Evolutionary conservation across 148 eudicot species (phyloP).

Genomic region (Rhododendron simsii): DNA sequence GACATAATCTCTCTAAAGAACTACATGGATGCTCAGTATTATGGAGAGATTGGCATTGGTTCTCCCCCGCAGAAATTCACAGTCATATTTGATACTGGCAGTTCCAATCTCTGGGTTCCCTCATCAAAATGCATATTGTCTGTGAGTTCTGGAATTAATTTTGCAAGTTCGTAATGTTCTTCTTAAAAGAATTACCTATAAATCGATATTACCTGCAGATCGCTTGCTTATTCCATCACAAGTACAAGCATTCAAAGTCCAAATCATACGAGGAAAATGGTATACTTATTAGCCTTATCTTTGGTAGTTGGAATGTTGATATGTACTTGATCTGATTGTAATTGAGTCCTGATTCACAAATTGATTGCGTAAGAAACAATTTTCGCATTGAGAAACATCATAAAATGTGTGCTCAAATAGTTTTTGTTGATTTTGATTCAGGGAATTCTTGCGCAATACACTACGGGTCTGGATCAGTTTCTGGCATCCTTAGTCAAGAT

Average conservation of each 20-base stretch:
- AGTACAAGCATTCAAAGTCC: constrained; percentile 62
- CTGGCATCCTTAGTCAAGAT: constrained; percentile 88
- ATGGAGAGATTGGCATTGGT: constrained; percentile 77
- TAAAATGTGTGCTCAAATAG: background rate
- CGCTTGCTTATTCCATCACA: constrained; percentile 63
- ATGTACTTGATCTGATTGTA: background rate
- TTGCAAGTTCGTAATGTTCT: background rate
- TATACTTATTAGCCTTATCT: constrained; percentile 7
- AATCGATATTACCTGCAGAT: constrained; percentile 34
- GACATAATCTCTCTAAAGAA: constrained; percentile 57
- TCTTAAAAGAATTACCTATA: constrained; percentile 1
- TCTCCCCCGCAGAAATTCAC: constrained; percentile 72
- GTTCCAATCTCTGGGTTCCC: constrained; percentile 91
- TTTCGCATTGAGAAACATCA: background rate
- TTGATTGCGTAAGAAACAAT: background rate
- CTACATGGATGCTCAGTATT: constrained; percentile 74
- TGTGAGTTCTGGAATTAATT: constrained; percentile 41
- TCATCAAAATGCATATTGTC: constrained; percentile 76
- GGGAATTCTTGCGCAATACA: constrained; percentile 49
- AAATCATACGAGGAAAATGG: constrained; percentile 50
- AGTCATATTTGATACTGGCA: constrained; percentile 85
- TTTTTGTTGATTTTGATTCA: constrained; percentile 10
- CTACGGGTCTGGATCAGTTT: constrained; percentile 73
- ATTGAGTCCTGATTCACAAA: background rate
- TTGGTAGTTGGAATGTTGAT: background rate